A percentile compares a stretch with the other conserved stretches of the same genome.
These are phyloP conservation scores for Pseudozyma flocculosa DNA, from an alignment of 1,284 basidiomycete genomes.

Conservation along the genomic window DNA sequence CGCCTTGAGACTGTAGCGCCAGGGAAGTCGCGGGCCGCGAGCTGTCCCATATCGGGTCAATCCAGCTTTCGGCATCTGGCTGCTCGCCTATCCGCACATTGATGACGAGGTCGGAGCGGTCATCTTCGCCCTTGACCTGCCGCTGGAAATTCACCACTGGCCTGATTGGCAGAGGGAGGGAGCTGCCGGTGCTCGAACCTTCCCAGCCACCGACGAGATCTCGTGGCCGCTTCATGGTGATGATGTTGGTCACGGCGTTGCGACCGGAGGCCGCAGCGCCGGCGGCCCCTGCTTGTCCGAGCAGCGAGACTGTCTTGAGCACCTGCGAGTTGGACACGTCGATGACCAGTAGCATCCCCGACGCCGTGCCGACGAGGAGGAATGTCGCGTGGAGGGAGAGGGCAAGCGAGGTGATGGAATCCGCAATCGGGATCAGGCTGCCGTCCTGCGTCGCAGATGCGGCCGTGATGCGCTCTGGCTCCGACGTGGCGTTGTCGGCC, in stretches of 20 bases:
- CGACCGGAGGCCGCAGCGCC: constrained; percentile 7
- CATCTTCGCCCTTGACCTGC: background rate
- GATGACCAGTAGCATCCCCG: constrained; percentile 73
- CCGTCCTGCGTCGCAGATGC: background rate
- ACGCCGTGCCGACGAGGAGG: constrained; percentile 57
- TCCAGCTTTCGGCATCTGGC: constrained; percentile 11
- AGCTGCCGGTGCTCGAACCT: constrained; percentile 8
- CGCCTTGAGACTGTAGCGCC: too few species aligned
- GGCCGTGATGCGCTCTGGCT: background rate
- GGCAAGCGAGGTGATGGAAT: constrained; percentile 67
- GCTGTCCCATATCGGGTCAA: constrained; percentile 31
- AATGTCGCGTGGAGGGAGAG: constrained; percentile 74
- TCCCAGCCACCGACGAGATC: constrained; percentile 36
- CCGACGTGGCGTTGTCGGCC: background rate
- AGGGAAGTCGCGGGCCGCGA: background rate
- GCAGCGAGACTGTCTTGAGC: constrained; percentile 68
- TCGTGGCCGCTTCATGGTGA: constrained; percentile 24
- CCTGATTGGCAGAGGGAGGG: constrained; percentile 15
- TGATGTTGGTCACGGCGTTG: constrained; percentile 43
- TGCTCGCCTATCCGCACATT: background rate
- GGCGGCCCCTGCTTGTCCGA: constrained; percentile 25
- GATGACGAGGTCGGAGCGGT: background rate
- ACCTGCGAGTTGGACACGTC: constrained; percentile 87
- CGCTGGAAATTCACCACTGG: constrained; percentile 19
- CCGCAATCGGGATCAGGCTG: constrained; percentile 22